Evolutionary conservation across 805 yeast genomes (phyloP), one percentile per base, ranked within the genome.

Genomic region (Lachancea dasiensis): DNA sequence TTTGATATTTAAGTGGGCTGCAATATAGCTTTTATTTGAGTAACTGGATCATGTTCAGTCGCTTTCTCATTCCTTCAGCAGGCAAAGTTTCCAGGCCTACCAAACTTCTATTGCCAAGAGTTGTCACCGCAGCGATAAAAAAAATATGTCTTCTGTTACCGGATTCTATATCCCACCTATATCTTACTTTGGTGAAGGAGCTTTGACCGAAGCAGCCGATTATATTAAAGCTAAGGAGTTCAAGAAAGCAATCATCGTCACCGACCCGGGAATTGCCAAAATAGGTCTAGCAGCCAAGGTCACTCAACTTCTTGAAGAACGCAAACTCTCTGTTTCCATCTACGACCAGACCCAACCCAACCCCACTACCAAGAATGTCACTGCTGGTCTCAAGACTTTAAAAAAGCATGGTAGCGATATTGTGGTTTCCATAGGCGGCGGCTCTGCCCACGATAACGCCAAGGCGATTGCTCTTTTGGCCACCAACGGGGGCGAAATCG

Each of bases 381-480:
- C 24, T 1, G 50, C 36, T 22, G 54, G 52, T 24, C 38, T 50
- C 19, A 43, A 37, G 19, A 39, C 41, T 22, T 35, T 48, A 26
- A 48, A 45, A 30, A 41, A 43, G 24, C 29, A 44, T 29, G 29
- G 36, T 24, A 36, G 69, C 15, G 61, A 65, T 26, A 66, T 68
- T 19, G 67, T 64, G 41, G 54, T 67, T 14, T 69, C 72, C 5
- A 67, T 67, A 21, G 72, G 72, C 19, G 72, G 72, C 31, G 72
- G 72, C 19, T 65, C 71, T 4, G 71, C 67, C n/a, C 68, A 67
- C 53, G 72, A 67, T 40, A 64, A 67, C 13, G 69, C 70, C 40
- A 67, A 67, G 48, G 51, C 52, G 11, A 60, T 67, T 34, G 68
- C 72, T 22, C 60, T 63, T 38, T 51, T 67, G 38, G 64, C 64